Conservation (phyloP, 306 rosid genomes). For the Quercus engelmannii region DNA sequence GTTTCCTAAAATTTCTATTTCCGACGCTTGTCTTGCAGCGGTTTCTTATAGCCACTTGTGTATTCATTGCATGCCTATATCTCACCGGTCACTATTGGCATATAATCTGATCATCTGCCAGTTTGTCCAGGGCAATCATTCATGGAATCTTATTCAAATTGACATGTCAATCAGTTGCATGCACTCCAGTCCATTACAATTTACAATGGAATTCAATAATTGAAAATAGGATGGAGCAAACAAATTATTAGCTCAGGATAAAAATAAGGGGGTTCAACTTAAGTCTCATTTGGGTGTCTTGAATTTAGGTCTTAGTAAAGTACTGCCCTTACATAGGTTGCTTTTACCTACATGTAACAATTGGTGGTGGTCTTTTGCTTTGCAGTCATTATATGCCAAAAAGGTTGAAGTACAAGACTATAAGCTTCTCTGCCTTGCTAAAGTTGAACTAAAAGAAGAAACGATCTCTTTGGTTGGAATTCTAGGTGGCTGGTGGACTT, state of each 20-base stretch:
- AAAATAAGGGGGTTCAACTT: neutral
- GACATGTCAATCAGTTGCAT: neutral
- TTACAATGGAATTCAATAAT: neutral
- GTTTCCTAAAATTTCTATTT: neutral
- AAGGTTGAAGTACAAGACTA: conserved; percentile 78
- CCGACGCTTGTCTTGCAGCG: neutral
- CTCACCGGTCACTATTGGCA: neutral
- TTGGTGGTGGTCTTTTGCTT: conserved; percentile 6
- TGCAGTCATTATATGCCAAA: conserved; percentile 65
- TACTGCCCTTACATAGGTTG: neutral
- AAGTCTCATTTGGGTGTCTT: neutral
- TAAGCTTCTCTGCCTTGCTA: conserved; percentile 59
- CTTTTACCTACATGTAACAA: conserved; percentile 12
- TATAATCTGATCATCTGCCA: neutral
- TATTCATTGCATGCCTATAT: neutral
- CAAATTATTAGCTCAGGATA: neutral
- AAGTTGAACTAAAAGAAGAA: conserved; percentile 50
- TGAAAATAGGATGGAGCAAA: neutral
- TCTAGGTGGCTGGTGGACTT: conserved; percentile 80
- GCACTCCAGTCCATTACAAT: neutral
- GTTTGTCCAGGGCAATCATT: neutral
- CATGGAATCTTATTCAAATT: neutral
- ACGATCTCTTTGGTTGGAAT: conserved; percentile 59
- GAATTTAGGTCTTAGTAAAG: neutral
- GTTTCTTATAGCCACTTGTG: neutral